These are phyloP conservation scores for Exserohilum rostratum DNA, from an alignment of 2,329 filamentous ascomycete species.

Conservation along the genomic window DNA sequence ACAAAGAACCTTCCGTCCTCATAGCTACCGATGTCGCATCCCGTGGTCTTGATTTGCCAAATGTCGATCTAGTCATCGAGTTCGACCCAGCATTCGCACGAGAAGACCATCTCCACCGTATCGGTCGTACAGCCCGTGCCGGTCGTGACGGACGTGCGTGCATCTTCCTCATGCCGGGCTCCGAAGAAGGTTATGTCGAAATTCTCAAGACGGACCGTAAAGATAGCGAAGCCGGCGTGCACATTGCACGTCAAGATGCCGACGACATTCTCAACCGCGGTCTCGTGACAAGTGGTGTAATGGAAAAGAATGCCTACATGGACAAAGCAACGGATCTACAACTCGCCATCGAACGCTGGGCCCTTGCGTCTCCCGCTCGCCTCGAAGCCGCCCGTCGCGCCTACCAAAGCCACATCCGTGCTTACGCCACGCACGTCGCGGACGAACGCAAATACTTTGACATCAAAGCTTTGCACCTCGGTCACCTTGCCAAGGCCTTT, in stretches of 20 bases:
- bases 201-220: constrained; percentile 75
- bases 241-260: constrained; percentile 64
- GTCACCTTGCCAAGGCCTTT: constrained; percentile 93
- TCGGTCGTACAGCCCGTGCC: constrained; percentile 92
- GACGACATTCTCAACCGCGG: constrained; percentile 72
- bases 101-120: constrained; percentile 91
- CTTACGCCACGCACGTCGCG: constrained; percentile 91
- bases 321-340: constrained; percentile 71
- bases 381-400: constrained; percentile 83
- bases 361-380: constrained; percentile 67
- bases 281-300: constrained; percentile 53
- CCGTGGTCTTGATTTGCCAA: constrained; percentile 91
- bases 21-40: constrained; percentile 96
- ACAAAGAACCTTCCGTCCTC: constrained; percentile 77
- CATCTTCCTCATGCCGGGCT: constrained; percentile 88
- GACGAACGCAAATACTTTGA: constrained; percentile 88
- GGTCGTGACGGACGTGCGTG: constrained; percentile 85
- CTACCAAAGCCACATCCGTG: constrained; percentile 89
- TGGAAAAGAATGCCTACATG: constrained; percentile 64
- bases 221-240: constrained; percentile 62
- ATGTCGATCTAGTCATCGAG: constrained; percentile 92
- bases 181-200: constrained; percentile 88
- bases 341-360: constrained; percentile 70
- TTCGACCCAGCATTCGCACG: constrained; percentile 95
- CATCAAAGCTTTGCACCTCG: constrained; percentile 87